Percentiles rank a stretch among this genome's conserved stretches.
Conservation (phyloP, 768 basidiomycete genomes). For the Lactarius deliciosus region DNA sequence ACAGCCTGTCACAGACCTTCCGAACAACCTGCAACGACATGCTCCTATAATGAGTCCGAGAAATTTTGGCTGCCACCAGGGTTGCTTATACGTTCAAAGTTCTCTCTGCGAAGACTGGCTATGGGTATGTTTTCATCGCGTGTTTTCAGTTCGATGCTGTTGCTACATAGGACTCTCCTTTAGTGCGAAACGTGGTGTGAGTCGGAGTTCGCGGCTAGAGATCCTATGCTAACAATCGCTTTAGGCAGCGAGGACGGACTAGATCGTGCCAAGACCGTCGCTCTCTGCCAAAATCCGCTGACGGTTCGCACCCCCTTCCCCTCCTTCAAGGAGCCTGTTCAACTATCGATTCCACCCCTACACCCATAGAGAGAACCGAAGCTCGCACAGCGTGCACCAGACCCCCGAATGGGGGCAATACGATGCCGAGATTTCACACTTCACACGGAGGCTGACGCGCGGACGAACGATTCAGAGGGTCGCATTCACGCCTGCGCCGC, state of each 20-base stretch:
- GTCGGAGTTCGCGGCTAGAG: conserved; percentile 33
- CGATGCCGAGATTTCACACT: conserved; percentile 83
- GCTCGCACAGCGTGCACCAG: conserved; percentile 79
- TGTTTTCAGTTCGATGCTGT: neutral
- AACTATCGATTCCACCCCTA: neutral
- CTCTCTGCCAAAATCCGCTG: conserved; percentile 93
- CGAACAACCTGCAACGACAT: conserved; percentile 89
- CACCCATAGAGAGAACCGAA: conserved; percentile 89
- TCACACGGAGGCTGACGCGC: conserved; percentile 65
- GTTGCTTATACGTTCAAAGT: conserved; percentile 44
- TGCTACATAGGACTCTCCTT: neutral
- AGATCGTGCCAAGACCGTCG: conserved; percentile 82
- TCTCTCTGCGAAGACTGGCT: conserved; percentile 91
- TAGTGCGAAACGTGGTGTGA: conserved; percentile 99
- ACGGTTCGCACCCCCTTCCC: conserved; percentile 55
- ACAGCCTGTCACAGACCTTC: conserved; percentile 61
- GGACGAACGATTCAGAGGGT: conserved; percentile 64
- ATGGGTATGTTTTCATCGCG: conserved; percentile 61
- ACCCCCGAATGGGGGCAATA: conserved; percentile 99
- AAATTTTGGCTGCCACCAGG: neutral
- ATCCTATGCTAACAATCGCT: neutral
- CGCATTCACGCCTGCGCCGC: conserved; percentile 65
- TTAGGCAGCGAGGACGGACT: conserved; percentile 80
- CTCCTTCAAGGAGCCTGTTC: neutral
- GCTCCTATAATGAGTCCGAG: conserved; percentile 75